Conservation (phyloP, 2,329 filamentous ascomycete genomes). For the Monilinia fructigena region DNA sequence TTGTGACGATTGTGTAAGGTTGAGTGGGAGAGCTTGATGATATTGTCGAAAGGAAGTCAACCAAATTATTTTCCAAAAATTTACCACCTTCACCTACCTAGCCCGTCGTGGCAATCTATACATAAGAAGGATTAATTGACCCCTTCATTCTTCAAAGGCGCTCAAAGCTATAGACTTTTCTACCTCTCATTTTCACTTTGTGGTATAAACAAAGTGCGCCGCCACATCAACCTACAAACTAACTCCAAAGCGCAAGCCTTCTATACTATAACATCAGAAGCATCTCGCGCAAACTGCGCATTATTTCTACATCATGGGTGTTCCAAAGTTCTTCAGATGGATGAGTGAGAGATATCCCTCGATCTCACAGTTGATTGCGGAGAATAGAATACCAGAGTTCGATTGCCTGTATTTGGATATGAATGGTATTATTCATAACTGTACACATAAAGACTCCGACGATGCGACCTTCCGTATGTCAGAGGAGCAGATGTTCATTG, state of each 20-base stretch:
- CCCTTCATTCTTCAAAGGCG: background rate
- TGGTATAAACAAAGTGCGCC: slow-evolving; percentile 36
- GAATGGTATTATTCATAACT: slow-evolving; percentile 99
- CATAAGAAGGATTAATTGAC: background rate
- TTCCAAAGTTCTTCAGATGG: slow-evolving; percentile 67
- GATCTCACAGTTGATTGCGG: slow-evolving; percentile 96
- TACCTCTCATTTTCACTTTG: slow-evolving; percentile 27
- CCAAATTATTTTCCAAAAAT: background rate
- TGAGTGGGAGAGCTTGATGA: slow-evolving; percentile 17
- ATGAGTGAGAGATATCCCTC: slow-evolving; percentile 98
- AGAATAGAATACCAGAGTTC: slow-evolving; percentile 98
- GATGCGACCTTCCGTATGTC: slow-evolving; percentile 88
- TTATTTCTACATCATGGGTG: slow-evolving; percentile 47
- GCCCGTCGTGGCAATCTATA: background rate
- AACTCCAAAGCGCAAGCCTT: slow-evolving; percentile 22
- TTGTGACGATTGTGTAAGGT: slow-evolving; percentile 5
- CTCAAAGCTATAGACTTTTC: background rate
- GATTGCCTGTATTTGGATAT: slow-evolving; percentile 97
- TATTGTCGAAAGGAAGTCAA: slow-evolving; percentile 9
- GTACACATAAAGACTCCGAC: slow-evolving; percentile 76
- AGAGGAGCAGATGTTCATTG: slow-evolving; percentile 99
- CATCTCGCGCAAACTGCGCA: slow-evolving; percentile 7
- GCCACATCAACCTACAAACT: slow-evolving; percentile 22
- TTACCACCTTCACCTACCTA: background rate
- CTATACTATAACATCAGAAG: slow-evolving; percentile 21